Evolutionary conservation across 2,329 filamentous ascomycete species (phyloP).

Genomic region (Fusarium sambucinum): DNA sequence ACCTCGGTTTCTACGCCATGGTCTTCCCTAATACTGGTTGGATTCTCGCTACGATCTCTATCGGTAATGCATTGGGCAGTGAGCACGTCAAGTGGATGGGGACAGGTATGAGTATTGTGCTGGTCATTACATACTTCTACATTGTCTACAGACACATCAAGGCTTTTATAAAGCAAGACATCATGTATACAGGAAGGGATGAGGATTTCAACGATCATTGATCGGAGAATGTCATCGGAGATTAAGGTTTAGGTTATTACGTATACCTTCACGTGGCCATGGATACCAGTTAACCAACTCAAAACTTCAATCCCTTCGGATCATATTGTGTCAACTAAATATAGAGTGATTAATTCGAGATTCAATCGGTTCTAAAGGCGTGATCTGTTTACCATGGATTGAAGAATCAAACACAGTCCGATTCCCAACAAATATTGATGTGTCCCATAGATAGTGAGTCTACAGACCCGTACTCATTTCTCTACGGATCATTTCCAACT

Average conservation of each 20-base stretch:
- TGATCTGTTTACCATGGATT: too few relatives aligned
- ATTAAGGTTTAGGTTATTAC: not conserved
- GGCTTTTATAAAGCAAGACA: constrained; percentile 8
- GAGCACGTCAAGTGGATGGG: constrained; percentile 13
- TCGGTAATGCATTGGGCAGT: not conserved
- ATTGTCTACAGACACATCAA: not conserved
- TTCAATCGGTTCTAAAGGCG: too few relatives aligned
- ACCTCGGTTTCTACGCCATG: constrained; percentile 4
- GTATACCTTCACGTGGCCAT: not conserved
- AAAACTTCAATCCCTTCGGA: too few relatives aligned
- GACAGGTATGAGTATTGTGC: constrained; percentile 13
- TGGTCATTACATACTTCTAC: constrained; percentile 10
- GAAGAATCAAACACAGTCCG: too few relatives aligned
- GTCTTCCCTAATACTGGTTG: constrained; percentile 10
- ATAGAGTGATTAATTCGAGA: too few relatives aligned
- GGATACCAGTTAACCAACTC: too few relatives aligned
- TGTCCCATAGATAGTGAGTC: not conserved
- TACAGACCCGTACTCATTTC: not conserved
- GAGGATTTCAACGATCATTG: constrained; percentile 14
- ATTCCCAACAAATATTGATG: too few relatives aligned
- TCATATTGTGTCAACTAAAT: too few relatives aligned
- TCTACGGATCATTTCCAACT: not conserved
- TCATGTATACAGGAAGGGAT: constrained; percentile 19
- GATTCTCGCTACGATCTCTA: constrained; percentile 10
- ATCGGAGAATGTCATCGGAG: not conserved